These are phyloP conservation scores for Anisogramma anomala DNA, from an alignment of 2,329 filamentous ascomycete genomes.

Conservation along the genomic window DNA sequence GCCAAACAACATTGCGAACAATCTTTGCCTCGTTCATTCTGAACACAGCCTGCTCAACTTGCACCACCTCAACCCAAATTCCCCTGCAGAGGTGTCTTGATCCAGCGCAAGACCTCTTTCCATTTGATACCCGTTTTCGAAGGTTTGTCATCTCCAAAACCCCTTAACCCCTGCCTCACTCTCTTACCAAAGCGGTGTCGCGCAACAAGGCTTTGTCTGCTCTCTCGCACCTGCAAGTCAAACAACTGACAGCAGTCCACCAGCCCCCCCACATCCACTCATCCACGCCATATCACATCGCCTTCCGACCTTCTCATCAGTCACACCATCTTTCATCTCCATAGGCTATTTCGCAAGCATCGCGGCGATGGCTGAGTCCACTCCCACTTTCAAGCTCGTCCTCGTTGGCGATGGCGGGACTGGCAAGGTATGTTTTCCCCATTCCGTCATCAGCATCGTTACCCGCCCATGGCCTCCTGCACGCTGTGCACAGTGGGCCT, in stretches of 20 bases:
- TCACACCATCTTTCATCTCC: constrained; percentile 9
- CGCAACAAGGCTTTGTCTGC: constrained; percentile 9
- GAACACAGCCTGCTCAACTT: background rate
- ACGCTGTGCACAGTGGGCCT: too few species aligned
- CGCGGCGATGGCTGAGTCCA: constrained; percentile 50
- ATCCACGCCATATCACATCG: constrained; percentile 13
- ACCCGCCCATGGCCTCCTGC: constrained; percentile 11
- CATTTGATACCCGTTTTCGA: constrained; percentile 13
- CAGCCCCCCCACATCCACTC: constrained; percentile 13
- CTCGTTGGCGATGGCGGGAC: constrained; percentile 99
- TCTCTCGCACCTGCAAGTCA: constrained; percentile 3
- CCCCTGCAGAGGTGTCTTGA: constrained; percentile 8
- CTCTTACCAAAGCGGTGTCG: background rate
- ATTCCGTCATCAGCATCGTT: constrained; percentile 8
- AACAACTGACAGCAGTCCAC: constrained; percentile 13
- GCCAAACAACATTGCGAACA: constrained; percentile 25
- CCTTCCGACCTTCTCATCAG: constrained; percentile 6
- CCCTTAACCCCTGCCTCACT: background rate
- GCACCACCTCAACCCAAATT: constrained; percentile 6
- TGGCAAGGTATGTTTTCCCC: constrained; percentile 66
- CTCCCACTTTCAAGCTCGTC: constrained; percentile 97
- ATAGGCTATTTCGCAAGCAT: constrained; percentile 17
- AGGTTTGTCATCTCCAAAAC: constrained; percentile 10
- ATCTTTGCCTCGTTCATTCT: constrained; percentile 5
- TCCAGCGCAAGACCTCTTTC: constrained; percentile 10